A percentile compares a stretch with the other conserved stretches of the same genome.
Conservation (phyloP, 2,329 filamentous ascomycete genomes). For the Aspergillus sp. region DNA sequence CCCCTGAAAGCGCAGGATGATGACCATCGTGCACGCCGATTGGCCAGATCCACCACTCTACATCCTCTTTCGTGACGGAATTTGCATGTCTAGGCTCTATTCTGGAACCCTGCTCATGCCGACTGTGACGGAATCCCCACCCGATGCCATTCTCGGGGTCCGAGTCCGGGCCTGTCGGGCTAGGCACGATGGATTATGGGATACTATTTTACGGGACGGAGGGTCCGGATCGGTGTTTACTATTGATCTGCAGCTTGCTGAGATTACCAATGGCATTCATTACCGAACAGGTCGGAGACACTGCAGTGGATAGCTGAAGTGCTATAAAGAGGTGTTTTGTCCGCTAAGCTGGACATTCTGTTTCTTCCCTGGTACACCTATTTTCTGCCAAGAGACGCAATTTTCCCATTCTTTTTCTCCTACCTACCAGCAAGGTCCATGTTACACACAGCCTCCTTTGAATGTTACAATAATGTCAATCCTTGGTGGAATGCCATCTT, state of each 20-base stretch:
- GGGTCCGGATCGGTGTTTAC: background rate
- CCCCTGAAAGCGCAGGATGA: background rate
- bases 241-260: background rate
- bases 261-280: background rate
- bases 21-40: background rate
- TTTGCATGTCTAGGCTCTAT: background rate
- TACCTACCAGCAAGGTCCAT: background rate
- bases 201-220: background rate
- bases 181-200: background rate
- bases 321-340: background rate
- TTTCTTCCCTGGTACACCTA: background rate
- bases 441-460: background rate
- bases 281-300: background rate
- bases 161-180: background rate
- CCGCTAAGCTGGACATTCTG: background rate
- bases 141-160: background rate
- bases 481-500: background rate
- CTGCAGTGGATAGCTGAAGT: background rate
- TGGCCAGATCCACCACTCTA: background rate
- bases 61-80: background rate
- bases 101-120: background rate
- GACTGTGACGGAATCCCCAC: background rate
- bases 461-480: background rate
- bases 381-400: background rate
- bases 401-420: background rate